phyloP scores from a whole-genome alignment of 768 basidiomycete species.

The Leccinum aurantiacum region DNA sequence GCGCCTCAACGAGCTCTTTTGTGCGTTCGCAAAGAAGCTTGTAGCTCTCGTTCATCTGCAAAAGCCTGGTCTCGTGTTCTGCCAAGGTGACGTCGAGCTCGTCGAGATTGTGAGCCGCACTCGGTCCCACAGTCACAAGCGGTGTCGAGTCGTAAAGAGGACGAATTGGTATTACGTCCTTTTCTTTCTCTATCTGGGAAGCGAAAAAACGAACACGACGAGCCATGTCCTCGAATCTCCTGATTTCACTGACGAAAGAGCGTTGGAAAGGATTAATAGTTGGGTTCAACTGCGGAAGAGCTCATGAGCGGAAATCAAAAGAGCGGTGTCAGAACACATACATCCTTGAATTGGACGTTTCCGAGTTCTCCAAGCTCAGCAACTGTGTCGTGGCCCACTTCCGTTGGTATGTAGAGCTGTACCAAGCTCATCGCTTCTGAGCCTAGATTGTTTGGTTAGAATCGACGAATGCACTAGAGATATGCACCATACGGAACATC shows the following conservation, averaged over 20 bases:
- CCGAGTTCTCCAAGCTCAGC: slow-evolving; percentile 94
- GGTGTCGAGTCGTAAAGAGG: slow-evolving; percentile 85
- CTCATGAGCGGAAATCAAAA: slow-evolving; percentile 5
- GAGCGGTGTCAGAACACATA: slow-evolving; percentile 39
- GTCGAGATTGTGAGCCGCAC: slow-evolving; percentile 90
- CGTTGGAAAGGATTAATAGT: slow-evolving; percentile 97
- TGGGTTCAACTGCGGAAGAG: slow-evolving; percentile 73
- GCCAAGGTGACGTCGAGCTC: slow-evolving; percentile 85
- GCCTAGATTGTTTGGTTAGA: slow-evolving; percentile 45
- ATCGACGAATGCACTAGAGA: neutral
- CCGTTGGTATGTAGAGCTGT: slow-evolving; percentile 94
- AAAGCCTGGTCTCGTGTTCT: slow-evolving; percentile 82
- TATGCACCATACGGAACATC: slow-evolving; percentile 62
- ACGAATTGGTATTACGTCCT: slow-evolving; percentile 77
- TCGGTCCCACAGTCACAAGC: slow-evolving; percentile 85
- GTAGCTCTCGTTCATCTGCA: slow-evolving; percentile 92
- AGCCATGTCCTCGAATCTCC: slow-evolving; percentile 94
- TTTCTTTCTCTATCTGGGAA: slow-evolving; percentile 82
- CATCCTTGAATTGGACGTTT: slow-evolving; percentile 97
- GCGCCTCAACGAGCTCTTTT: slow-evolving; percentile 86
- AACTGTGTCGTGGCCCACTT: slow-evolving; percentile 97
- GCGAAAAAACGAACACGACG: slow-evolving; percentile 91
- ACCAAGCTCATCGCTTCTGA: slow-evolving; percentile 99
- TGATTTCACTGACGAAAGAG: slow-evolving; percentile 94
- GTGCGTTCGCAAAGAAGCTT: slow-evolving; percentile 83